A percentile compares a stretch with the other conserved stretches of the same genome.
Conservation (phyloP, 306 rosid genomes). For the Ormosia emarginata region DNA sequence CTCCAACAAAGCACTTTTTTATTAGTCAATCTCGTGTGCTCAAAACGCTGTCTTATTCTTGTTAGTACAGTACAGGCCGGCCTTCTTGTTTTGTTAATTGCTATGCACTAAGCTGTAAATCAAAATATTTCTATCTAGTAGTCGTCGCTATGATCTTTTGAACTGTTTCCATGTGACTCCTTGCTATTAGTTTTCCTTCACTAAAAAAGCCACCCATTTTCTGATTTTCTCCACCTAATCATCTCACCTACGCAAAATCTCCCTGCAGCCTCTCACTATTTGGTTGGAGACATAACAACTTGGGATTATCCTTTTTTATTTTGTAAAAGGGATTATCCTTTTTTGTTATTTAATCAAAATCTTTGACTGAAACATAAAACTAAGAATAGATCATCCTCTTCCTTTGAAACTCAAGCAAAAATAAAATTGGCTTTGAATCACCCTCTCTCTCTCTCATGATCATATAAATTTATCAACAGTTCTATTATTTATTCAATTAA, state of each 20-base stretch:
- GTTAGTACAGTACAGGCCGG: too few relatives aligned
- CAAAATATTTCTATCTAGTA: neutral
- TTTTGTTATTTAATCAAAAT: neutral
- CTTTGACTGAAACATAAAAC: neutral
- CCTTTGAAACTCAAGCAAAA: neutral
- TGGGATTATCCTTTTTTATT: neutral
- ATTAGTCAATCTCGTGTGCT: neutral
- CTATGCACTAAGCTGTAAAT: neutral
- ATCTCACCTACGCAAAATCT: neutral
- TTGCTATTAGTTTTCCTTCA: neutral
- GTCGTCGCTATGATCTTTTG: neutral
- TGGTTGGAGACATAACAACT: neutral
- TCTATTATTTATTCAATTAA: too few relatives aligned
- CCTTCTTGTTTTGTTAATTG: neutral
- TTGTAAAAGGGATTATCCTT: too few relatives aligned
- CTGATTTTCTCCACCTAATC: neutral
- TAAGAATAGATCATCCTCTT: neutral
- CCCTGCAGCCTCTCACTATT: constrained; percentile 5
- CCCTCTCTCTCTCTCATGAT: neutral
- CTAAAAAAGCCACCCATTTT: neutral
- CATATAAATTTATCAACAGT: too few relatives aligned
- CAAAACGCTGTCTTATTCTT: neutral
- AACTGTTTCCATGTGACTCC: neutral
- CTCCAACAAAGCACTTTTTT: neutral
- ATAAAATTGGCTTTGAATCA: neutral